Evolutionary conservation across 2,329 filamentous ascomycete species (phyloP).

Genomic region (Cytospora schulzeri): DNA sequence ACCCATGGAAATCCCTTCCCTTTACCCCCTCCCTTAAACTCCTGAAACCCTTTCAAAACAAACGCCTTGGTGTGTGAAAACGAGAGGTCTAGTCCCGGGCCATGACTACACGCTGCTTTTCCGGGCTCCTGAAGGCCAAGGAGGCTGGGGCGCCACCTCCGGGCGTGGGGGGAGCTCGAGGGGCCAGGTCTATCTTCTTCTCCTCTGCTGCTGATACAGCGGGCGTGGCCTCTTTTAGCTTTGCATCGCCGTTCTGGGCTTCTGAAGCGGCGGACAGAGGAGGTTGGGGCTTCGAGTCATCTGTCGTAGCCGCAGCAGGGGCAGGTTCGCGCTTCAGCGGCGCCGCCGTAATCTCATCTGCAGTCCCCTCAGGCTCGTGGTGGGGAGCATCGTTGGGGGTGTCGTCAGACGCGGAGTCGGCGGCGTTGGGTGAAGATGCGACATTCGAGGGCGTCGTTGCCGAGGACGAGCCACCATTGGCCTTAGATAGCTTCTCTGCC

Average conservation of each 20-base stretch:
- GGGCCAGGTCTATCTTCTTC: conserved; percentile 25
- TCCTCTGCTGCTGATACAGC: conserved; percentile 1
- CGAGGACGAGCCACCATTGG: conserved; percentile 34
- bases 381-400: conserved; percentile 21
- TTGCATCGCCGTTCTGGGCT: conserved; percentile 1
- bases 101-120: conserved; percentile 44
- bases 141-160: conserved; percentile 41
- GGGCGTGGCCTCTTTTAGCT: conserved; percentile 14
- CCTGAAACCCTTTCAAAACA: conserved; percentile 7
- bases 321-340: conserved; percentile 5
- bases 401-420: conserved; percentile 17
- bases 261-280: background rate
- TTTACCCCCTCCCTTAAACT: background rate
- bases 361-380: conserved; percentile 23
- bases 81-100: conserved; percentile 16
- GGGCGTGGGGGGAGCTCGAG: conserved; percentile 35
- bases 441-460: conserved; percentile 26
- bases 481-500: conserved; percentile 35
- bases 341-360: conserved; percentile 26
- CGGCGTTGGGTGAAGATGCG: conserved; percentile 12
- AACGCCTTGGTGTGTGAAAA: background rate
- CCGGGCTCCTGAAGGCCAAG: conserved; percentile 63
- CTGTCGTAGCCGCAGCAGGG: background rate
- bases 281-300: background rate
- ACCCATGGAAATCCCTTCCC: background rate